phyloP scores from a whole-genome alignment of 208 protist species.

The Porcisia deanei region DNA sequence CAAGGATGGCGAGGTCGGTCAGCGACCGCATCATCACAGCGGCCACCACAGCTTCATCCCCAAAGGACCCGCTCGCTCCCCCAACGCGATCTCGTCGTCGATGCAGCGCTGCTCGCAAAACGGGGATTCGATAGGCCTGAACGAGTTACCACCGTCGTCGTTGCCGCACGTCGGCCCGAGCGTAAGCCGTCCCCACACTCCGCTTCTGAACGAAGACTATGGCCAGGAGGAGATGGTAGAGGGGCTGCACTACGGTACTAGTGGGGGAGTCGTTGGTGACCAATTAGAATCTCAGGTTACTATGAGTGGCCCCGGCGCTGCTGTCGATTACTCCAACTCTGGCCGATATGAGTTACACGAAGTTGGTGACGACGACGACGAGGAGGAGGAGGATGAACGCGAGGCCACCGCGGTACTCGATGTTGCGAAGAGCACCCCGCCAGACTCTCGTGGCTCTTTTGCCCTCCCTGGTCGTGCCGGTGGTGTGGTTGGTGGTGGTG shows the following conservation, averaged over 20 bases:
- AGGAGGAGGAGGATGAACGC: constrained; percentile 25
- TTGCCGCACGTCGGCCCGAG: constrained; percentile 25
- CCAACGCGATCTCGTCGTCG: constrained; percentile 10
- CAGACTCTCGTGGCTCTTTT: not conserved
- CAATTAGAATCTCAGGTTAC: not conserved
- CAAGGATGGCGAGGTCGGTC: not conserved
- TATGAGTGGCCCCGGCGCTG: constrained; percentile 3
- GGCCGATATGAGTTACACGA: constrained; percentile 37
- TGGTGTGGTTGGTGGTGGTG: not conserved
- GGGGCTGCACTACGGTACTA: not conserved
- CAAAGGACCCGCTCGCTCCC: not conserved
- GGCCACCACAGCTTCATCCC: constrained; percentile 12
- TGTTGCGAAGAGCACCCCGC: constrained; percentile 2
- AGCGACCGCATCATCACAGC: constrained; percentile 4
- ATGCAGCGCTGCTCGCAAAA: constrained; percentile 10
- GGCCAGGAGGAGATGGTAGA: constrained; percentile 6
- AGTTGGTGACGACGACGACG: constrained; percentile 33
- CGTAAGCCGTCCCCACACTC: constrained; percentile 30
- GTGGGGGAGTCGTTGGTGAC: not conserved
- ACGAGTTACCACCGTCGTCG: not conserved
- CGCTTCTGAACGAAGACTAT: constrained; percentile 25
- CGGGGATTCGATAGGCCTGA: not conserved
- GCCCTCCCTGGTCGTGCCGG: not conserved
- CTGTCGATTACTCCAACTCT: constrained; percentile 8
- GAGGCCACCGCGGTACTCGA: constrained; percentile 11